Base-by-base conservation (phyloP, 768 basidiomycete species). In the Leccinum arenicola region DNA sequence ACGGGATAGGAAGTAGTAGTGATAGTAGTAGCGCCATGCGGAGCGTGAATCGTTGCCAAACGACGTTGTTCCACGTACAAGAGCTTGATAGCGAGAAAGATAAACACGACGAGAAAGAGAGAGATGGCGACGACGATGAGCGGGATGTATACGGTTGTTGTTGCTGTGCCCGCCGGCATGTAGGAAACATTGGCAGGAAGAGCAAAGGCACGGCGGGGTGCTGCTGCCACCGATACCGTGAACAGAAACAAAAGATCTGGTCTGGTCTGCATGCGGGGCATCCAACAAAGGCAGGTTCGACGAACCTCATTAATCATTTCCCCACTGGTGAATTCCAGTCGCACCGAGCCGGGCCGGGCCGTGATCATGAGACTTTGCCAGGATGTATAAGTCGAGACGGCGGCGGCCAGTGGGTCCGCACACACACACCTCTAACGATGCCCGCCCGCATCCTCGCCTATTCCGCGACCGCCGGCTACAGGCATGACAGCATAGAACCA, bases 401-500 rank as follows among this genome's bases (percentile, higher is more conserved):
- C 29, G 11, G 14, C 21, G 31, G 31, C 31, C 17, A n/a, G 9
- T 40, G 38, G 14, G 10, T 25, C 47, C 40, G 23, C 23, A 12
- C 36, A 12, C 36, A 12, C 36, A 14, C 19, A 45, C 31, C 40
- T 35, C 1, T 6, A 5, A 59, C 47, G 19, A 74, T 73, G 71
- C 56, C 73, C n/a, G 57, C 72, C 23, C 70, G 71, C 49, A 68
- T 90, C 9, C 76, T 89, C 35, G 80, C 86, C 17, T 89, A 85
- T 63, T 83, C 86, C 21, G 81, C 81, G 2, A 90, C 87, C 1
- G 68, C 72, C 6, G 82, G 79, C 5, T 92, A 81, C 70, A 76
- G 88, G 58, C 90, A 92, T 65, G 89, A 89, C 60, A 87, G 85
- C 3, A 91, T 91, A 57, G 89, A 89, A 0, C 82, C 84, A 1